Percentiles rank a stretch among this genome's conserved stretches.
phyloP scores from a whole-genome alignment of 2,329 filamentous ascomycete genomes.

The Bertia moriformis region DNA sequence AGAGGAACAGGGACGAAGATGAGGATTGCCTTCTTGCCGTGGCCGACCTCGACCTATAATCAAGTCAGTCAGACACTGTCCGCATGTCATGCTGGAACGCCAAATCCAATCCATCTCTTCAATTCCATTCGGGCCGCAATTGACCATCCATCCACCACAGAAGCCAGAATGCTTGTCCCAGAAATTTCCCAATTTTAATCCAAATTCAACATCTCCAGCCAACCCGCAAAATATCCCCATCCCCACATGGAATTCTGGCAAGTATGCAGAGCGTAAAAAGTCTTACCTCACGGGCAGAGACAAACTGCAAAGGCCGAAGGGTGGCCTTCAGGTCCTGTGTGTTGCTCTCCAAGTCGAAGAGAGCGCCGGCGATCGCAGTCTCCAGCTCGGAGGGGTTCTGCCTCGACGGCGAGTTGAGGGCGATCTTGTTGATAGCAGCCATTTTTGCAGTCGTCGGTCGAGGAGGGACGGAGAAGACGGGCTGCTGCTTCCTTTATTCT shows the following conservation, averaged over 20 bases:
- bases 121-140: no score
- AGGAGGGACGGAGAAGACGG: constrained; percentile 23
- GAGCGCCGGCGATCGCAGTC: constrained; percentile 88
- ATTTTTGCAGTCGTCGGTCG: constrained; percentile 48
- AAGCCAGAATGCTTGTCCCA: no score
- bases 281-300: constrained; percentile 98
- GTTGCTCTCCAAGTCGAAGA: constrained; percentile 98
- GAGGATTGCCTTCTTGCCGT: constrained; percentile 99
- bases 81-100: constrained; percentile 60
- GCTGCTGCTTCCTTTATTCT: neutral
- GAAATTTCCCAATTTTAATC: no score
- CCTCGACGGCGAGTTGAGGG: constrained; percentile 89
- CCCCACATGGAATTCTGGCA: no score
- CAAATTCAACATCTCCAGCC: no score
- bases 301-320: constrained; percentile 94
- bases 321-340: constrained; percentile 93
- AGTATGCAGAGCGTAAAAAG: no score
- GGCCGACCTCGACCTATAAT: constrained; percentile 95
- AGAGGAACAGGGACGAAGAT: constrained; percentile 99
- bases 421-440: constrained; percentile 92
- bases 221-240: no score
- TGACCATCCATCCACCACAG: no score
- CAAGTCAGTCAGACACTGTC: constrained; percentile 66
- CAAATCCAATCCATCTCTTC: constrained; percentile 57
- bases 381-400: constrained; percentile 94